Evolutionary conservation across 2,329 filamentous ascomycete genomes (phyloP).

Genomic region (Geosmithia flava): DNA sequence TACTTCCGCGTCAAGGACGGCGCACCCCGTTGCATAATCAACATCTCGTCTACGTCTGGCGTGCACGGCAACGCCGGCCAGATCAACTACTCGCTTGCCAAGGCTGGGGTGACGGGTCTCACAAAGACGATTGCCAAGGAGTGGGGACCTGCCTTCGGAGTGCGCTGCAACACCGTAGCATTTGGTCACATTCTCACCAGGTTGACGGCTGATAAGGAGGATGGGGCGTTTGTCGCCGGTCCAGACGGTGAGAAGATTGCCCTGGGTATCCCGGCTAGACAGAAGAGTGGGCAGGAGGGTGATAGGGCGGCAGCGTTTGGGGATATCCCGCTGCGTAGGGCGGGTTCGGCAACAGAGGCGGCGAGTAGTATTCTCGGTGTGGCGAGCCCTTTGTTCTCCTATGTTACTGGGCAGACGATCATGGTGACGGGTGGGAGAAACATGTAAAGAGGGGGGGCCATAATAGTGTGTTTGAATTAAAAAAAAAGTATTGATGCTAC

Average conservation of each 20-base stretch:
- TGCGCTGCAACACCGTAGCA: constrained; percentile 71
- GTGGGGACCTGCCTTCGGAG: constrained; percentile 77
- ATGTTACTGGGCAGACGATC: constrained; percentile 79
- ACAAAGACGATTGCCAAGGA: constrained; percentile 88
- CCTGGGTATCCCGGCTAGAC: constrained; percentile 58
- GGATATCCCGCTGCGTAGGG: constrained; percentile 69
- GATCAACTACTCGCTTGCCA: constrained; percentile 77
- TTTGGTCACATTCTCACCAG: constrained; percentile 75
- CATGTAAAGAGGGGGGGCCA: constrained; percentile 29
- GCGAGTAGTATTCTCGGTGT: constrained; percentile 67
- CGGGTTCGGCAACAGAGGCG: constrained; percentile 69
- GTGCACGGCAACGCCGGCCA: constrained; percentile 85
- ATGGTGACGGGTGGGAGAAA: constrained; percentile 69
- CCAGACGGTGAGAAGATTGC: constrained; percentile 65
- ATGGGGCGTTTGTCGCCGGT: constrained; percentile 65
- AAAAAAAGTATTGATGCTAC: constrained; percentile 1
- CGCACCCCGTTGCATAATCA: constrained; percentile 67
- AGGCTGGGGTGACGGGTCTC: constrained; percentile 71
- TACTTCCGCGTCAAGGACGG: constrained; percentile 83
- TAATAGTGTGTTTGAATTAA: constrained; percentile 5
- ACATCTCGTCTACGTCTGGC: constrained; percentile 72
- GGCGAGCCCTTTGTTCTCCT: constrained; percentile 70
- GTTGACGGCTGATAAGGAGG: constrained; percentile 74
- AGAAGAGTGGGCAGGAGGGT: constrained; percentile 25
- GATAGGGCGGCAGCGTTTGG: constrained; percentile 28